Evolutionary conservation across 306 rosid genomes (phyloP).

Genomic region (Canavalia ensiformis): DNA sequence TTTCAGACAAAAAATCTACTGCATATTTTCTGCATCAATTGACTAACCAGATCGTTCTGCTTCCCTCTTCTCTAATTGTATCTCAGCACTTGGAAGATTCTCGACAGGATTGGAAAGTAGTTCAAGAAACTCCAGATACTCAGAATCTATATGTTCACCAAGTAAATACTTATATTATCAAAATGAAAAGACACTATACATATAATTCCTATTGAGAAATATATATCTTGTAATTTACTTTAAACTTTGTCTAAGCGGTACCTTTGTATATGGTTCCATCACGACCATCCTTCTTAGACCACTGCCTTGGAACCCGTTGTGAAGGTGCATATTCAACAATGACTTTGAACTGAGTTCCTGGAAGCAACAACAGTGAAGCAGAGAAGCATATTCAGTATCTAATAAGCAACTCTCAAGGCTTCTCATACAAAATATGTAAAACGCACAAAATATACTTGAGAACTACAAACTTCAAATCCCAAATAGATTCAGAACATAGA

Average conservation of each 20-base stretch:
- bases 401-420: background rate
- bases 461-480: slow-evolving; percentile 1
- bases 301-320: slow-evolving; percentile 73
- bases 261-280: slow-evolving; percentile 80
- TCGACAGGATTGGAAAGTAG: slow-evolving; percentile 73
- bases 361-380: slow-evolving; percentile 31
- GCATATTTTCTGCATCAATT: slow-evolving; percentile 17
- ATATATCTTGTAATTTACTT: slow-evolving; percentile 28
- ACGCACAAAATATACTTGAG: slow-evolving; percentile 18
- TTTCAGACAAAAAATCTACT: background rate
- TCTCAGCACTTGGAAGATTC: slow-evolving; percentile 89
- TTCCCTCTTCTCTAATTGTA: slow-evolving; percentile 82
- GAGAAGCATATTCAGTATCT: slow-evolving; percentile 29
- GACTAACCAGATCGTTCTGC: slow-evolving; percentile 80
- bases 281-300: slow-evolving; percentile 71
- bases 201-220: slow-evolving; percentile 46
- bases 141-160: slow-evolving; percentile 73
- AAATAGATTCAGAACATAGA: slow-evolving; percentile 28
- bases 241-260: slow-evolving; percentile 39
- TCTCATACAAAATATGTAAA: slow-evolving; percentile 11
- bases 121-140: slow-evolving; percentile 81
- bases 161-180: slow-evolving; percentile 57
- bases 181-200: slow-evolving; percentile 47
- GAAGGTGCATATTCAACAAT: slow-evolving; percentile 83
- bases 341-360: slow-evolving; percentile 75